A percentile compares a stretch with the other conserved stretches of the same genome.
Conservation (phyloP, 78 protist species). For the Dictyostelium capitatum region DNA sequence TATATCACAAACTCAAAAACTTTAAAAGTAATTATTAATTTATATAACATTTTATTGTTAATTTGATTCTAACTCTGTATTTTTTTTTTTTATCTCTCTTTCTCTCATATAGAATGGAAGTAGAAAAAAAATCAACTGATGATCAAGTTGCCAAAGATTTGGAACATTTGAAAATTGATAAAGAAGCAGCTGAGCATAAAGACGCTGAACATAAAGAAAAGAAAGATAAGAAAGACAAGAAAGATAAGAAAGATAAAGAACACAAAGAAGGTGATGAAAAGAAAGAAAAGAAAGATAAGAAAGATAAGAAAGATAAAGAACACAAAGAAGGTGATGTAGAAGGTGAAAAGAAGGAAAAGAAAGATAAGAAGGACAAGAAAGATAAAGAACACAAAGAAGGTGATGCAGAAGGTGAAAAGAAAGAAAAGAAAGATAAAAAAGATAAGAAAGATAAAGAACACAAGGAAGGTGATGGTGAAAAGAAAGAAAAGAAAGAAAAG, state of each 20-base stretch:
- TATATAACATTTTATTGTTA: too few relatives aligned
- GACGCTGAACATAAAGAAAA: not conserved
- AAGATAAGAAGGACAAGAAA: not conserved
- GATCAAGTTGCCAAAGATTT: not conserved
- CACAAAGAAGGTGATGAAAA: not conserved
- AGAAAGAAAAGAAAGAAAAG: not conserved
- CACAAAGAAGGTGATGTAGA: constrained; percentile 27
- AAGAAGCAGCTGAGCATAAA: not conserved
- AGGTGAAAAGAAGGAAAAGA: not conserved
- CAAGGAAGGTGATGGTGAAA: constrained; percentile 2
- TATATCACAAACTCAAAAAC: too few relatives aligned
- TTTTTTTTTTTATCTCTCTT: too few relatives aligned
- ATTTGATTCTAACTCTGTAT: too few relatives aligned
- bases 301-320: constrained; percentile 16
- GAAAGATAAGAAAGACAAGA: not conserved
- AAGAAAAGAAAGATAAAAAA: not conserved
- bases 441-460: not conserved
- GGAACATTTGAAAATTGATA: not conserved
- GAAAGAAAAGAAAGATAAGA: not conserved
- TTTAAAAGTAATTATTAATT: too few relatives aligned
- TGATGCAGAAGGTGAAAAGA: not conserved
- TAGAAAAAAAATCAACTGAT: not conserved
- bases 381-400: not conserved
- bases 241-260: constrained; percentile 18
- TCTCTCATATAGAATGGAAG: not conserved